Conservation (phyloP, 306 rosid genomes). For the Inga laurina region DNA sequence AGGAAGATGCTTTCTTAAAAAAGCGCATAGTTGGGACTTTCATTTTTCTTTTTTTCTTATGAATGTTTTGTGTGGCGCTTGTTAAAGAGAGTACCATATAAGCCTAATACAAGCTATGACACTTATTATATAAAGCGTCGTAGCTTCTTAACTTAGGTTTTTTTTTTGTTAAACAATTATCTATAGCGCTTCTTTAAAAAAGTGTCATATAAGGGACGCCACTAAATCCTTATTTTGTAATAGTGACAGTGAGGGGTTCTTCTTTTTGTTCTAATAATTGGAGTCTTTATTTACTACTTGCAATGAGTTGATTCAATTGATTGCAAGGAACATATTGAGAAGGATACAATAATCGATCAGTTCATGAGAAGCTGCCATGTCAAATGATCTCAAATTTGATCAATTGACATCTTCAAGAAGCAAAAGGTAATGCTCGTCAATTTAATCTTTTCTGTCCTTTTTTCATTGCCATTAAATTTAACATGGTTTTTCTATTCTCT, state of each 20-base stretch:
- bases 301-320: constrained; percentile 96
- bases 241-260: not conserved
- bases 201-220: no score
- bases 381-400: constrained; percentile 73
- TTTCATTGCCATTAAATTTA: not conserved
- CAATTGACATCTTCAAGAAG: constrained; percentile 83
- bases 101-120: no score
- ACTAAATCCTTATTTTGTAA: no score
- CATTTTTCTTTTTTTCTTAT: no score
- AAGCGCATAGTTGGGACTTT: no score
- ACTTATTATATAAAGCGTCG: no score
- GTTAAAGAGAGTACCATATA: no score
- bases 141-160: no score
- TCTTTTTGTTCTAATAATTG: not conserved
- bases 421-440: constrained; percentile 56
- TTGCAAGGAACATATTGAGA: constrained; percentile 64
- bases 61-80: no score
- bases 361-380: constrained; percentile 71
- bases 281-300: constrained; percentile 8
- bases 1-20: no score
- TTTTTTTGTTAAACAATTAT: no score
- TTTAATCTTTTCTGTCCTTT: not conserved
- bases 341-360: constrained; percentile 72
- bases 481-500: not conserved
- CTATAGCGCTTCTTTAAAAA: no score